phyloP scores from a whole-genome alignment of 1,284 basidiomycete species.

The Takashimella tepidaria region DNA sequence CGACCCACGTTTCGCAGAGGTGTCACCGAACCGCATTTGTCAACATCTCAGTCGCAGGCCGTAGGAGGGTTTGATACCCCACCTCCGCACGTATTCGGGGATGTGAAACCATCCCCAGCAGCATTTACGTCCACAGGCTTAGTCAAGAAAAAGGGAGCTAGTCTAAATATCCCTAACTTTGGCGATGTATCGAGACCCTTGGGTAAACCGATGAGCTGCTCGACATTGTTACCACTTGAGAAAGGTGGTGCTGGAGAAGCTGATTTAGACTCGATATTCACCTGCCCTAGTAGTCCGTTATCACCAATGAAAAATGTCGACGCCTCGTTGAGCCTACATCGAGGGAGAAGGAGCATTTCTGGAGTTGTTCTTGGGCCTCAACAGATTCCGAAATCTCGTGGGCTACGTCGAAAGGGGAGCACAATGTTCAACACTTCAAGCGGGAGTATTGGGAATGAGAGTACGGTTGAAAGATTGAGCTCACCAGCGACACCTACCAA shows the following conservation, averaged over 20 bases:
- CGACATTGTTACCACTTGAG: neutral
- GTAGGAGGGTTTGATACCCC: slow-evolving; percentile 24
- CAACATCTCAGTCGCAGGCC: slow-evolving; percentile 3
- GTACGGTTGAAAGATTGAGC: slow-evolving; percentile 13
- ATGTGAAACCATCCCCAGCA: slow-evolving; percentile 43
- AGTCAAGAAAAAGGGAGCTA: slow-evolving; percentile 42
- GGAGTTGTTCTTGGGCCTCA: too few relatives aligned
- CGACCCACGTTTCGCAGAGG: slow-evolving; percentile 32
- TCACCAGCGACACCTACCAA: slow-evolving; percentile 41
- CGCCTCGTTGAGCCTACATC: slow-evolving; percentile 4
- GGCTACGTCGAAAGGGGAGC: slow-evolving; percentile 44
- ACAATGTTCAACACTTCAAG: slow-evolving; percentile 40
- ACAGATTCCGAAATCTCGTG: slow-evolving; percentile 15
- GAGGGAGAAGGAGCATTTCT: slow-evolving; percentile 11
- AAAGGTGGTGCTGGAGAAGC: neutral
- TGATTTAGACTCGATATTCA: neutral
- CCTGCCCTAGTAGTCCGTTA: slow-evolving; percentile 13
- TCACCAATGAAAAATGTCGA: slow-evolving; percentile 12
- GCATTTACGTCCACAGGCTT: slow-evolving; percentile 46
- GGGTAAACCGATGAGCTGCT: slow-evolving; percentile 4
- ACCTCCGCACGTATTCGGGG: slow-evolving; percentile 32
- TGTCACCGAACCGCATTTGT: slow-evolving; percentile 23
- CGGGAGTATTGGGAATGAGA: slow-evolving; percentile 29
- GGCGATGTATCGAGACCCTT: slow-evolving; percentile 8
- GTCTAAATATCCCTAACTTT: slow-evolving; percentile 31